Evolutionary conservation across 2,329 filamentous ascomycete species (phyloP).

Genomic region (Cordyceps farinosa): DNA sequence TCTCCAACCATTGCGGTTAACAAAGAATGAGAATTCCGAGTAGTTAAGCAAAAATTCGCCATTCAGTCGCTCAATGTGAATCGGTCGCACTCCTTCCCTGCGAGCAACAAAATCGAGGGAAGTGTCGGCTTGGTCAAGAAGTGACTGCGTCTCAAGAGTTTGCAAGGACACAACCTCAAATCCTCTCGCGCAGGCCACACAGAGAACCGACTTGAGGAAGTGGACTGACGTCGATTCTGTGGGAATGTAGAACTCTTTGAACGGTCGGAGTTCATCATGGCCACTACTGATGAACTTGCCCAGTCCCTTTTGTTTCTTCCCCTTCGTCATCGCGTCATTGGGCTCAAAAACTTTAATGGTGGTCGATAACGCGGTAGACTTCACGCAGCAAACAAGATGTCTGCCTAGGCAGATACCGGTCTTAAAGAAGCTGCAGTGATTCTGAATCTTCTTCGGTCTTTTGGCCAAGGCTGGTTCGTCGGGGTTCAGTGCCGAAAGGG

Average conservation of each 20-base stretch:
- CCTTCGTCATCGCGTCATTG: slow-evolving; percentile 88
- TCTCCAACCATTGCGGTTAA: slow-evolving; percentile 97
- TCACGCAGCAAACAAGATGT: slow-evolving; percentile 94
- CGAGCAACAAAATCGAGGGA: slow-evolving; percentile 95
- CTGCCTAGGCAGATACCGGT: slow-evolving; percentile 90
- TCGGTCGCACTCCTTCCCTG: slow-evolving; percentile 89
- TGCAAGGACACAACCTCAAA: slow-evolving; percentile 97
- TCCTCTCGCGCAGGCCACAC: slow-evolving; percentile 89
- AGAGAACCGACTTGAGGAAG: slow-evolving; percentile 94
- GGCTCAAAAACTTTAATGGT: slow-evolving; percentile 99
- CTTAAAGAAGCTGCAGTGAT: slow-evolving; percentile 98
- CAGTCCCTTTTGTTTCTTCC: slow-evolving; percentile 92
- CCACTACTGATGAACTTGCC: slow-evolving; percentile 92
- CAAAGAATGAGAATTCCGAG: slow-evolving; percentile 98
- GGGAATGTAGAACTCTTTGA: slow-evolving; percentile 98
- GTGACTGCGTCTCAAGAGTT: slow-evolving; percentile 94
- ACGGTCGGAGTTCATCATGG: slow-evolving; percentile 92
- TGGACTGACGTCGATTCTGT: slow-evolving; percentile 98
- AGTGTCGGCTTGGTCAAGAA: slow-evolving; percentile 95
- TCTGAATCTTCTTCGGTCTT: slow-evolving; percentile 91
- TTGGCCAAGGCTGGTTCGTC: slow-evolving; percentile 78
- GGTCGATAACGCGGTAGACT: slow-evolving; percentile 86
- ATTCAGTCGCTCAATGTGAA: slow-evolving; percentile 95
- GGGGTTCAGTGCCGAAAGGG: slow-evolving; percentile 79
- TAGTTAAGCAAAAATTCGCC: slow-evolving; percentile 98